phyloP scores from a whole-genome alignment of 768 basidiomycete species.

The Collybiopsis luxurians region DNA sequence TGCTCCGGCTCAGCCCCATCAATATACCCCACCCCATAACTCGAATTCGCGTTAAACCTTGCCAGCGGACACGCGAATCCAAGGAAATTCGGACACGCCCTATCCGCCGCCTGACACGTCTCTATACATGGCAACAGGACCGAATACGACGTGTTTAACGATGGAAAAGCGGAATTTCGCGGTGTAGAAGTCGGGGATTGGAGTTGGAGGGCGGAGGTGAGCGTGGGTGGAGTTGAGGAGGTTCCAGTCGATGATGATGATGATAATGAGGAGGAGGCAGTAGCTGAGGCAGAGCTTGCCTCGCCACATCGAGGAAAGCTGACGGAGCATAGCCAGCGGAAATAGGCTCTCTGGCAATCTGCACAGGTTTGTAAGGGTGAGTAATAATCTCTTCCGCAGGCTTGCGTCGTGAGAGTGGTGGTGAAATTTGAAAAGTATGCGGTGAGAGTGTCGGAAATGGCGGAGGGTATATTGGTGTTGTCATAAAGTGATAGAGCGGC shows the following conservation, averaged over 20 bases:
- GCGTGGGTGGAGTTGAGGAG: constrained; percentile 31
- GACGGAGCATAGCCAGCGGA: constrained; percentile 73
- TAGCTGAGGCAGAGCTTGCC: constrained; percentile 28
- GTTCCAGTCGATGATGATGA: neutral
- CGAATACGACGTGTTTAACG: constrained; percentile 44
- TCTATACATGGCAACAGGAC: constrained; percentile 78
- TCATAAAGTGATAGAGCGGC: constrained; percentile 42
- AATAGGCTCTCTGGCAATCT: constrained; percentile 72
- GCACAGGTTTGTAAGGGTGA: constrained; percentile 75
- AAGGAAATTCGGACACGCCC: constrained; percentile 75
- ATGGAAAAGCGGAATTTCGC: constrained; percentile 49
- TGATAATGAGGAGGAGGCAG: constrained; percentile 15
- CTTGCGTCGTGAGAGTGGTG: constrained; percentile 62
- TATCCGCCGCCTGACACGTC: constrained; percentile 67
- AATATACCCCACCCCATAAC: constrained; percentile 76
- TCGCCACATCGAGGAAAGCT: constrained; percentile 78
- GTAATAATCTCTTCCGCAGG: constrained; percentile 80
- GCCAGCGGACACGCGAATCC: constrained; percentile 65
- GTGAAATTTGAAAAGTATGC: constrained; percentile 73
- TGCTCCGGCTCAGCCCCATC: constrained; percentile 51
- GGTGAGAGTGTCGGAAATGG: constrained; percentile 49
- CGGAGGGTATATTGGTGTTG: constrained; percentile 45
- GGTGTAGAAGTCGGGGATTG: constrained; percentile 35
- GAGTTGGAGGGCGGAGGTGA: constrained; percentile 48
- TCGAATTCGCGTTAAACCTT: constrained; percentile 58